Conservation (phyloP, 345 rosid genomes). For the Odontarrhena argentea region DNA sequence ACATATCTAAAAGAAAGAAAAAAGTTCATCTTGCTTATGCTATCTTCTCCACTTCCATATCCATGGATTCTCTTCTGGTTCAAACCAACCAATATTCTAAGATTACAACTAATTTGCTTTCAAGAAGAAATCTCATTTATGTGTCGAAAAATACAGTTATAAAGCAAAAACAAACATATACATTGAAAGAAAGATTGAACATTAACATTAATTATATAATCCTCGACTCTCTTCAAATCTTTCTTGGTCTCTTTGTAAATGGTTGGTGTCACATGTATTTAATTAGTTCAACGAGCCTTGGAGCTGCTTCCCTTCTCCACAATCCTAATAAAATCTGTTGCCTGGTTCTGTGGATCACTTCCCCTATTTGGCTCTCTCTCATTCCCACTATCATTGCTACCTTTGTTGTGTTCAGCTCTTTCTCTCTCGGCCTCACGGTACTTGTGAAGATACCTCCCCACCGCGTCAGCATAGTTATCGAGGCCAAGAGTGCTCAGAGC, state of each 20-base stretch:
- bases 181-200: conserved; percentile 25
- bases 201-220: background rate
- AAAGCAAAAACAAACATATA: conserved; percentile 32
- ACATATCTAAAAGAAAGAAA: background rate
- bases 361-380: conserved; percentile 40
- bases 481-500: conserved; percentile 77
- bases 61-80: conserved; percentile 24
- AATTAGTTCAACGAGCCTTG: conserved; percentile 36
- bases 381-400: conserved; percentile 35
- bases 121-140: conserved; percentile 28
- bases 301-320: conserved; percentile 59
- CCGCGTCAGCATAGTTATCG: conserved; percentile 69
- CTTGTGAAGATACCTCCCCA: conserved; percentile 59
- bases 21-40: conserved; percentile 2
- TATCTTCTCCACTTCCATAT: conserved; percentile 32
- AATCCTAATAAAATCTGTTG: conserved; percentile 41
- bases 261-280: conserved; percentile 29
- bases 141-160: conserved; percentile 25
- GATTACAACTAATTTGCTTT: conserved; percentile 12
- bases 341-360: conserved; percentile 20
- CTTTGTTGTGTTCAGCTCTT: conserved; percentile 47
- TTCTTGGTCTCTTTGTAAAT: conserved; percentile 26
- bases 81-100: conserved; percentile 22
- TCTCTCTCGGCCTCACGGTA: conserved; percentile 67
- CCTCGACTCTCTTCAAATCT: conserved; percentile 21